A percentile compares a stretch with the other conserved stretches of the same genome.
phyloP scores from a whole-genome alignment of 1,284 basidiomycete genomes.

The Rhodotorula sp. region DNA sequence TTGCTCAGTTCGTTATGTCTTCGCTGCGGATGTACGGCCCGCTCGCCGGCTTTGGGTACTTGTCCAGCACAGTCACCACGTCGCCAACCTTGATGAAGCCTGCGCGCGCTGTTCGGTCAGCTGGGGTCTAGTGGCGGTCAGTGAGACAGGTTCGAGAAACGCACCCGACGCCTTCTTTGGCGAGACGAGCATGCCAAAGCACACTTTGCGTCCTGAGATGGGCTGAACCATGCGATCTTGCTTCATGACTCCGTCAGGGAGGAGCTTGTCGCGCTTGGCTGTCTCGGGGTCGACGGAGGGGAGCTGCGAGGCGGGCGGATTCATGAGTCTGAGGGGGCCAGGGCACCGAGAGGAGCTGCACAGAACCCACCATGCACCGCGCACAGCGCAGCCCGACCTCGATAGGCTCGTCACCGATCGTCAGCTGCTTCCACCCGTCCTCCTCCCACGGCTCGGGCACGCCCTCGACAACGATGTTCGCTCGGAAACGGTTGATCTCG shows the following conservation, averaged over 20 bases:
- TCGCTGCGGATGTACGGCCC: constrained; percentile 20
- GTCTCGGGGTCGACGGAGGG: constrained; percentile 28
- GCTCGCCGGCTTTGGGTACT: constrained; percentile 6
- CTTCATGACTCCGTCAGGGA: constrained; percentile 30
- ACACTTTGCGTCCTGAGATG: constrained; percentile 11
- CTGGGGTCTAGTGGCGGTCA: no score
- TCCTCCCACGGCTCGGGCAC: constrained; percentile 17
- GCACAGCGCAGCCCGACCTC: constrained; percentile 26
- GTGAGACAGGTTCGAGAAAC: background rate
- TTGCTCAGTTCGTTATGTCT: background rate
- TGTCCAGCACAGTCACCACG: constrained; percentile 8
- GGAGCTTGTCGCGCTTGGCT: constrained; percentile 22
- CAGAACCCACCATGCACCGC: constrained; percentile 16
- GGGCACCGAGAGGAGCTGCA: no score
- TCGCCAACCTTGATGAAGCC: constrained; percentile 22
- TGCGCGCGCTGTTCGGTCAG: background rate
- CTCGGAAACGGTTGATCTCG: constrained; percentile 22
- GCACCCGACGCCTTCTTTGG: constrained; percentile 10
- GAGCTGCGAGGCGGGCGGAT: background rate
- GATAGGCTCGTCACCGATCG: constrained; percentile 13
- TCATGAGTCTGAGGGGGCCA: background rate
- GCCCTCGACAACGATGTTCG: constrained; percentile 26
- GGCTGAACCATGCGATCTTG: constrained; percentile 16
- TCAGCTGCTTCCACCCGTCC: constrained; percentile 31
- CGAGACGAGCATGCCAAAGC: constrained; percentile 23